Evolutionary conservation across 2,329 filamentous ascomycete genomes (phyloP).

Genomic region (Fusarium goolgardi): DNA sequence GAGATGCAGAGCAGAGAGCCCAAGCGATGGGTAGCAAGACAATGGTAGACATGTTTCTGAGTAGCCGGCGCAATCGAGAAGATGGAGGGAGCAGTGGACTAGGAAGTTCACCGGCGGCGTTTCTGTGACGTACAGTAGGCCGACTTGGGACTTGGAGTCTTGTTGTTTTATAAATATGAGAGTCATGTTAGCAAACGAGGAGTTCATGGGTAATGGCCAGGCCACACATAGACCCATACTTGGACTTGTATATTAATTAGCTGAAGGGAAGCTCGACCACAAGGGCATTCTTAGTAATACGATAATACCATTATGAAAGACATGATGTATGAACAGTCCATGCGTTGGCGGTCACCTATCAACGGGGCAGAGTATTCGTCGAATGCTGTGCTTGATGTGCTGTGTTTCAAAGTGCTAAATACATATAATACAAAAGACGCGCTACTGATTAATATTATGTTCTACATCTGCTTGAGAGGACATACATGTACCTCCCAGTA

Average conservation of each 20-base stretch:
- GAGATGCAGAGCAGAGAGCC: conserved; percentile 42
- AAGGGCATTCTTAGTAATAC: neutral
- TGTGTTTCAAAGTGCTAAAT: neutral
- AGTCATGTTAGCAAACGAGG: conserved; percentile 1
- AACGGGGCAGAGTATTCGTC: neutral
- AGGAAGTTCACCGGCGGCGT: conserved; percentile 49
- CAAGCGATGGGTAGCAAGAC: conserved; percentile 59
- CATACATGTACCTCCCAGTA: conserved; percentile 60
- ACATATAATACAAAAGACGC: neutral
- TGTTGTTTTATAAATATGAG: neutral
- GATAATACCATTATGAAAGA: neutral
- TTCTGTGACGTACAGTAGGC: conserved; percentile 44
- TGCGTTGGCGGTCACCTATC: neutral
- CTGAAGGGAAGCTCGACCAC: neutral
- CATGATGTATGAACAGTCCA: too few relatives aligned
- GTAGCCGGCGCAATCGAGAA: conserved; percentile 58
- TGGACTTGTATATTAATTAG: conserved; percentile 29
- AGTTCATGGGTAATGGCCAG: neutral
- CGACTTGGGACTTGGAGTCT: neutral
- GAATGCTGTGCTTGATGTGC: neutral
- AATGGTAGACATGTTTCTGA: conserved; percentile 68
- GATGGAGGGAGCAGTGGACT: conserved; percentile 49
- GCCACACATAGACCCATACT: neutral
- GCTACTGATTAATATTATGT: conserved; percentile 6
- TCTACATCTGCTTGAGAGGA: conserved; percentile 36